These are phyloP conservation scores for Stipa capillata DNA, from an alignment of 176 grass and related monocot species.

Conservation along the genomic window DNA sequence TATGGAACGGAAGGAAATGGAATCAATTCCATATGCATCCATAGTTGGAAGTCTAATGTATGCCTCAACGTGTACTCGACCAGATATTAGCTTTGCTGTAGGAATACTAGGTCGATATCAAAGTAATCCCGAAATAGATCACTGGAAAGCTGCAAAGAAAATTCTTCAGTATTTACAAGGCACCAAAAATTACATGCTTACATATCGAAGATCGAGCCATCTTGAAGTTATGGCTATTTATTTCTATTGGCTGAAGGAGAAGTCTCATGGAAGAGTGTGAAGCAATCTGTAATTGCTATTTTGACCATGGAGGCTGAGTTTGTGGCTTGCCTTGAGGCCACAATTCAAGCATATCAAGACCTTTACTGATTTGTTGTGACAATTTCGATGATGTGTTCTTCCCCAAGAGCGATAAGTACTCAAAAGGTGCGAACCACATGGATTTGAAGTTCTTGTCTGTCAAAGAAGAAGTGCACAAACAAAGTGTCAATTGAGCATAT, in stretches of 20 bases:
- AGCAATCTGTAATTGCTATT: not conserved
- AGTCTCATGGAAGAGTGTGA: constrained; percentile 8
- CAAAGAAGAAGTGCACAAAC: no score
- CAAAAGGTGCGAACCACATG: not conserved
- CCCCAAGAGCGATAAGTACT: not conserved
- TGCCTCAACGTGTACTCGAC: not conserved
- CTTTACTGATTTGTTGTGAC: not conserved
- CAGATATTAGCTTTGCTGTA: not conserved
- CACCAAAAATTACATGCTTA: constrained; percentile 4
- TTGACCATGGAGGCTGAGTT: constrained; percentile 4
- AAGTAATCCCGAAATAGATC: not conserved
- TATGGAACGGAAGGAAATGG: not conserved
- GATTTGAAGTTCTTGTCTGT: not conserved
- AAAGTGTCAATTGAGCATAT: no score
- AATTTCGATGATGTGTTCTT: not conserved
- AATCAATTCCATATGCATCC: no score
- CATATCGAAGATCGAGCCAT: not conserved
- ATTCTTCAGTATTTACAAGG: not conserved
- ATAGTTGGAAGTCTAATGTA: not conserved
- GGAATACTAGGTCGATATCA: not conserved
- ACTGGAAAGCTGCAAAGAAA: not conserved
- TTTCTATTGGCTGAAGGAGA: not conserved
- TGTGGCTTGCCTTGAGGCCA: constrained; percentile 16
- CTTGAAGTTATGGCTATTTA: not conserved
- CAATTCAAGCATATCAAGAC: not conserved